Conservation (phyloP, 441 rosid genomes). For the Populus hybrid region DNA sequence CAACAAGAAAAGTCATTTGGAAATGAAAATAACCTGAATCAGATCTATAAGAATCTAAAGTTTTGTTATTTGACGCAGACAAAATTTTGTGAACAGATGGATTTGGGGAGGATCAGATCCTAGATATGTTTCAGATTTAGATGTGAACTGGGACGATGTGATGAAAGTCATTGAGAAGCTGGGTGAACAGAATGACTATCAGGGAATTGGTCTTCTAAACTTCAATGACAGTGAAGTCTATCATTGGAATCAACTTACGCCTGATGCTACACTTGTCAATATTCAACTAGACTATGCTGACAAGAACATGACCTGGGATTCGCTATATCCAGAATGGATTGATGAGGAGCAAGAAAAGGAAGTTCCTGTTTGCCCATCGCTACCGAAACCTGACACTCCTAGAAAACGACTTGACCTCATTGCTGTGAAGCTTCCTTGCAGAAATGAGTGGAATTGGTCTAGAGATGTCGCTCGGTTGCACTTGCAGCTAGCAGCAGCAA, state of each 20-base stretch:
- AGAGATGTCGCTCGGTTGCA: constrained; percentile 82
- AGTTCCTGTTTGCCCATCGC: constrained; percentile 68
- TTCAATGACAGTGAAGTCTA: constrained; percentile 55
- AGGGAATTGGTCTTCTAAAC: constrained; percentile 66
- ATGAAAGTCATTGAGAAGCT: constrained; percentile 41
- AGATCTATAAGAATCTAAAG: neutral
- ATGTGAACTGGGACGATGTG: constrained; percentile 61
- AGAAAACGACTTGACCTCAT: constrained; percentile 61
- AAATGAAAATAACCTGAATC: neutral
- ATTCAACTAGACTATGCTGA: constrained; percentile 52
- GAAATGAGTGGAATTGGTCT: constrained; percentile 78
- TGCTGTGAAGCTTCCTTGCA: constrained; percentile 81
- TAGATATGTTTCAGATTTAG: constrained; percentile 51
- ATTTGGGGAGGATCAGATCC: constrained; percentile 78
- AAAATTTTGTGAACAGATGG: constrained; percentile 55
- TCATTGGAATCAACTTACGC: constrained; percentile 56
- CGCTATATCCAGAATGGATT: constrained; percentile 89
- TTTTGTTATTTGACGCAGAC: constrained; percentile 17
- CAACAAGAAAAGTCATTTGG: neutral
- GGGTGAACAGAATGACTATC: constrained; percentile 37
- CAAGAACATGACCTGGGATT: constrained; percentile 68
- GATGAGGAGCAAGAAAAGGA: constrained; percentile 89
- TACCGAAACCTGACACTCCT: constrained; percentile 59
- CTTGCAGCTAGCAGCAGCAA: constrained; percentile 74
- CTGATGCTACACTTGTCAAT: constrained; percentile 38